Base-by-base conservation (phyloP, 1,284 basidiomycete species). In the Cutaneotrichosporon sp. region DNA sequence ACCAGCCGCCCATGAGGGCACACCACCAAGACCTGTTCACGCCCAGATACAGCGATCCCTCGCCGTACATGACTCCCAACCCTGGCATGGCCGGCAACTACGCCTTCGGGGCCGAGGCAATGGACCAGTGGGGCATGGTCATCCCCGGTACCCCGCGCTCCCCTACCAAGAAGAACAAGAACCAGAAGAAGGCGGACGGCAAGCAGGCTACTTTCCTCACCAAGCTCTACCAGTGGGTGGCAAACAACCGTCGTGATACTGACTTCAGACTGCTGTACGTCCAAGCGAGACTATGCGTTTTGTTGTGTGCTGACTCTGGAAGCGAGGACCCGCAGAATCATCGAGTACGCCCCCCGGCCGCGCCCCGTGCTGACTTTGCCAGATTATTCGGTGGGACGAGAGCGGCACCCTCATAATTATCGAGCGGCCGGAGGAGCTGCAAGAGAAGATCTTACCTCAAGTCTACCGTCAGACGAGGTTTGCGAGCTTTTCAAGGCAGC, bases 391-490 rank as follows among this genome's bases (percentile, higher is more conserved):
- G 51, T 94, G 91, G 91, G 91, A 93, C 74, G 87, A 88, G 16
- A 86, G 87, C 16, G 92, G 91, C 64, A 89, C 92, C 76, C 88
- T 92, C 72, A 93, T 94, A 83, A 91, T 94, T 78, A 91, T 94
- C 62, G 91, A 93, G 74, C 84, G 89, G 31, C 91, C 91, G 64
- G 90, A 92, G 74, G 91, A 92, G 78, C 87, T 94, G 60, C 90
- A 90, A 2, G 85, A 91, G 58, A 91, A 93, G 78, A 89, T 94
- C 73, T 85, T 94, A 65, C 91, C 92, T 54, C 87, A 87, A 71
- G 88, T 94, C 58, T 93, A 93, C 80, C 87, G 91, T 72, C 92
- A 94, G 84, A 93, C 89, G 76, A 85, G 91, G 81, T 94, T 94
- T 79, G 92, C 92, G 47, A 90, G 89, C 83, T 94, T 94, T 84